Conservation (phyloP, 2,329 filamentous ascomycete genomes). For the Phaeomoniella chlamydospora region DNA sequence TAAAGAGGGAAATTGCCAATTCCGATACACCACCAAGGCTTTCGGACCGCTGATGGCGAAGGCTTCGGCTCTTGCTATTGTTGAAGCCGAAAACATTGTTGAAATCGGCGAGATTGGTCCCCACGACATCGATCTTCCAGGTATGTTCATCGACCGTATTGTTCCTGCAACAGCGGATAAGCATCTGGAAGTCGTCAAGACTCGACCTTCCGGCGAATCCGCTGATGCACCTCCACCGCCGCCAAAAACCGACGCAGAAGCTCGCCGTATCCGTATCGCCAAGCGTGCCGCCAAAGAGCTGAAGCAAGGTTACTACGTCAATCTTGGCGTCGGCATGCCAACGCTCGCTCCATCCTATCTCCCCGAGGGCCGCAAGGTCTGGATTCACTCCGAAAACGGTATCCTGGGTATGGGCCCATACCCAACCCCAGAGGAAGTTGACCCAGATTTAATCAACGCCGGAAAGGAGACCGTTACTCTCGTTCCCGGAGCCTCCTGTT, state of each 20-base stretch:
- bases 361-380: conserved; percentile 53
- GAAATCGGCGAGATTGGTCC: conserved; percentile 58
- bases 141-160: conserved; percentile 71
- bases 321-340: conserved; percentile 71
- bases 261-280: conserved; percentile 57
- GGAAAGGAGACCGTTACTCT: conserved; percentile 80
- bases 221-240: conserved; percentile 18
- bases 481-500: conserved; percentile 59
- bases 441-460: conserved; percentile 71
- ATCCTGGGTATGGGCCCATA: conserved; percentile 74
- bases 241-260: conserved; percentile 31
- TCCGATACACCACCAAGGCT: conserved; percentile 60
- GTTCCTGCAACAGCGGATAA: conserved; percentile 60
- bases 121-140: conserved; percentile 62
- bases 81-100: conserved; percentile 77
- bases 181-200: conserved; percentile 55
- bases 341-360: conserved; percentile 71
- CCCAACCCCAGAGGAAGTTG: conserved; percentile 55
- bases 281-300: conserved; percentile 66
- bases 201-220: conserved; percentile 28
- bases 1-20: conserved; percentile 63
- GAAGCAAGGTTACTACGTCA: conserved; percentile 66
- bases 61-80: conserved; percentile 62
- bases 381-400: conserved; percentile 78
- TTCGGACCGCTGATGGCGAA: conserved; percentile 70